phyloP scores from a whole-genome alignment of 345 rosid species.

The Euphorbia tirucalli region DNA sequence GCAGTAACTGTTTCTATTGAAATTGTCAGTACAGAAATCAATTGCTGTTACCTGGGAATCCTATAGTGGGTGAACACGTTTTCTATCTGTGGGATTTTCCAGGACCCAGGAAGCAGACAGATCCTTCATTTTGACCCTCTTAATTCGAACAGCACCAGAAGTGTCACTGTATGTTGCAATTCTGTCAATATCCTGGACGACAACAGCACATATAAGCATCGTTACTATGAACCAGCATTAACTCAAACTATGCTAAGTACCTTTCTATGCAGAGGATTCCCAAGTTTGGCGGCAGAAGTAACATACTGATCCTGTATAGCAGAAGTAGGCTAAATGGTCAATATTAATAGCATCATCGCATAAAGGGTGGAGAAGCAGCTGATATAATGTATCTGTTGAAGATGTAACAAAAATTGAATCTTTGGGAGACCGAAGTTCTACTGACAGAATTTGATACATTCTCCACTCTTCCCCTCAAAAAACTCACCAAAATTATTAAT shows the following conservation, averaged over 20 bases:
- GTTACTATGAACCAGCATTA: constrained; percentile 10
- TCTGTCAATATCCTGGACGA: constrained; percentile 79
- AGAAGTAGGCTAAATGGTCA: constrained; percentile 6
- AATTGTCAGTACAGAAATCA: not conserved
- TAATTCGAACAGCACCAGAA: constrained; percentile 54
- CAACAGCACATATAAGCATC: constrained; percentile 30
- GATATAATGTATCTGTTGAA: not conserved
- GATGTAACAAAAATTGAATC: not conserved
- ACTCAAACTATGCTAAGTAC: constrained; percentile 32
- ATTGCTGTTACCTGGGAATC: constrained; percentile 46
- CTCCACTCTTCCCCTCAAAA: not conserved
- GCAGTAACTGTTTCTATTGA: not conserved
- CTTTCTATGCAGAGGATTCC: constrained; percentile 46
- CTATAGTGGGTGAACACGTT: constrained; percentile 30
- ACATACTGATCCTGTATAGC: constrained; percentile 29
- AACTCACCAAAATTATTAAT: not conserved
- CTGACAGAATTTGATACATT: not conserved
- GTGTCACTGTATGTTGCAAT: constrained; percentile 80
- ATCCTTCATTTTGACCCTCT: constrained; percentile 75
- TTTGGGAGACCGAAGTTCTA: no score
- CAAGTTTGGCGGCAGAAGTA: constrained; percentile 33
- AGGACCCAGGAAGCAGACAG: constrained; percentile 91
- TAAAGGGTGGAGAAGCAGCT: not conserved
- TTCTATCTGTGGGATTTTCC: constrained; percentile 54
- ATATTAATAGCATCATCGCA: not conserved